Percentiles rank a stretch among this genome's conserved stretches.
phyloP scores from a whole-genome alignment of 768 basidiomycete genomes.

The Lentinula boryana region DNA sequence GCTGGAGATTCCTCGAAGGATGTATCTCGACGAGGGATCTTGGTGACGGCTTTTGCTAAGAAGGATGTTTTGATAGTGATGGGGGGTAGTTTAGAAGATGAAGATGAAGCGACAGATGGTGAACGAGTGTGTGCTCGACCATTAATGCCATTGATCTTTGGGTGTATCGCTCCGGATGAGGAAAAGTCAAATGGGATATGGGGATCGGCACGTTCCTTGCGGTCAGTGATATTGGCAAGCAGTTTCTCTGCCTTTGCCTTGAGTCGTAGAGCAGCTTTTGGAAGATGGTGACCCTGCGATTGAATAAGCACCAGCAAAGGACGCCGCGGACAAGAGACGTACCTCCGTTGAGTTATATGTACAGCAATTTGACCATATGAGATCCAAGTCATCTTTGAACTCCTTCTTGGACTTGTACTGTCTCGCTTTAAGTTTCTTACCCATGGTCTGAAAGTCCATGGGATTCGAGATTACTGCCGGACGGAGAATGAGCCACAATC shows the following conservation, averaged over 20 bases:
- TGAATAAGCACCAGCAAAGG: not conserved
- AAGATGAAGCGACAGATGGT: slow-evolving; percentile 23
- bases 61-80: slow-evolving; percentile 21
- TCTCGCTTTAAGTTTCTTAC: slow-evolving; percentile 88
- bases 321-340: slow-evolving; percentile 21
- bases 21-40: slow-evolving; percentile 29
- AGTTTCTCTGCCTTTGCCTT: slow-evolving; percentile 81
- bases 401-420: slow-evolving; percentile 91
- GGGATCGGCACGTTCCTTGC: slow-evolving; percentile 74
- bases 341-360: slow-evolving; percentile 91
- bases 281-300: slow-evolving; percentile 81
- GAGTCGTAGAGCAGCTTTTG: slow-evolving; percentile 74
- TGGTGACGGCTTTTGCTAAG: slow-evolving; percentile 10
- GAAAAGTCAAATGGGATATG: slow-evolving; percentile 47
- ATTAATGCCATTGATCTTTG: slow-evolving; percentile 30
- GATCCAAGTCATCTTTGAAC: slow-evolving; percentile 89
- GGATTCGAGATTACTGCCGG: slow-evolving; percentile 81
- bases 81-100: slow-evolving; percentile 20
- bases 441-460: slow-evolving; percentile 94
- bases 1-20: slow-evolving; percentile 65
- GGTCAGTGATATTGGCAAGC: slow-evolving; percentile 84
- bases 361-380: slow-evolving; percentile 96
- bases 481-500: slow-evolving; percentile 5
- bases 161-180: slow-evolving; percentile 7
- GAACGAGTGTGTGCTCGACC: slow-evolving; percentile 37